Evolutionary conservation across 345 rosid genomes (phyloP).

Genomic region (Rhodamnia argentea): DNA sequence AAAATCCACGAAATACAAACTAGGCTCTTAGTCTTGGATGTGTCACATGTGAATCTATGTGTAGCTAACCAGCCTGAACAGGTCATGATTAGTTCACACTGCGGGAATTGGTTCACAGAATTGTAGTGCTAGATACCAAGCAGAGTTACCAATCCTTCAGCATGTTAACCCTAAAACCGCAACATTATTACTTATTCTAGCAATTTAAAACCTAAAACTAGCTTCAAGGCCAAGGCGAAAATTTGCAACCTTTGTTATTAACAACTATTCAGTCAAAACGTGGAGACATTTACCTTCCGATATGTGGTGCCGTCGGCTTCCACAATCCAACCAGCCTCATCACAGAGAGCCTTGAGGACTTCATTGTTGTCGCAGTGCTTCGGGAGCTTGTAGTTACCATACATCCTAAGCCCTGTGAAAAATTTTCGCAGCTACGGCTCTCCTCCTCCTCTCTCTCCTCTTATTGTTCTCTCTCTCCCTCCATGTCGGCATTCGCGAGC

Average conservation of each 20-base stretch:
- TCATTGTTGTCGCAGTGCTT: slow-evolving; percentile 94
- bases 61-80: too few relatives aligned
- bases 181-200: neutral
- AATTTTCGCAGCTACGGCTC: slow-evolving; percentile 87
- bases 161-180: neutral
- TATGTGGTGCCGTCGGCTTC: slow-evolving; percentile 84
- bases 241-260: neutral
- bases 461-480: slow-evolving; percentile 90
- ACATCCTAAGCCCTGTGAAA: slow-evolving; percentile 76
- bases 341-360: slow-evolving; percentile 79
- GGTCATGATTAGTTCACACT: neutral
- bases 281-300: slow-evolving; percentile 46
- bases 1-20: too few relatives aligned
- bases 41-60: too few relatives aligned
- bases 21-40: too few relatives aligned
- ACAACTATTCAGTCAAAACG: neutral
- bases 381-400: slow-evolving; percentile 76
- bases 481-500: slow-evolving; percentile 75
- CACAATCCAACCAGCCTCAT: slow-evolving; percentile 86
- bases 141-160: neutral
- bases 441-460: slow-evolving; percentile 70
- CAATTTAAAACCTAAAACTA: neutral
- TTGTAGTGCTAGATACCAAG: neutral
- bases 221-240: neutral
- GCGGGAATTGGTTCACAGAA: neutral